Base-by-base conservation (phyloP, 73 alveolate genomes). In the Effrenium voratum region DNA sequence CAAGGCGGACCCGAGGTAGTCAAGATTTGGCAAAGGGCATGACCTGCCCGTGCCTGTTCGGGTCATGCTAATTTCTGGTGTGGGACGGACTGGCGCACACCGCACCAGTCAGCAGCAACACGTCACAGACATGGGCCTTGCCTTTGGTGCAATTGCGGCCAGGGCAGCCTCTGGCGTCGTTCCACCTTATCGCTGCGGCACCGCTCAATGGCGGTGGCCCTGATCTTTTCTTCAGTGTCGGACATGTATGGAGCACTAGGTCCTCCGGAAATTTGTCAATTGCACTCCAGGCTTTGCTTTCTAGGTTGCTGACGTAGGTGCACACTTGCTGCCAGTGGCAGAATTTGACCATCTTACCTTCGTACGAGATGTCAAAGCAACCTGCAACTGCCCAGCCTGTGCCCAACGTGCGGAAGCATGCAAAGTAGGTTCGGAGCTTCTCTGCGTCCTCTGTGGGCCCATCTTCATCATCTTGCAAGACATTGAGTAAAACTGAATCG, bases 381-480 rank as follows among this genome's bases (percentile, higher is more conserved):
- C 93, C 93, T 34, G 93, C 93, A 30, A 82, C 93, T 6, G 93
- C 93, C 93, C 93, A 82, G 3, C 76, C 76, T 38, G 38, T 13
- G 24, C 75, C 93, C 40, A 82, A 59, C 5, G 38, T n/a, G 36
- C 76, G 76, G 40, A 82, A 49, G 38, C 75, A 49, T 6, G 76
- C 16, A n/a, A 82, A 50, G n/a, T 82, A 82, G 2, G 76, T 50
- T 1, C 76, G 50, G 50, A 82, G 38, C 30, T 40, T 80, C 36
- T 34, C 34, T 0, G 91, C 24, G 63, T 47, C 91, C 41, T 80
- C 91, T 72, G 46, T 36, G 30, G 15, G 63, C 59, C 34, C 38
- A 77, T 77, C 87, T 41, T 77, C 91, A 49, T 79, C 70, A 38
- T 38, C 91, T 13, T 44, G 91, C 1, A 68, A 13, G 5, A 46